Evolutionary conservation across 2,329 filamentous ascomycete genomes (phyloP).

Genomic region (Ceratocystis eucalypticola): DNA sequence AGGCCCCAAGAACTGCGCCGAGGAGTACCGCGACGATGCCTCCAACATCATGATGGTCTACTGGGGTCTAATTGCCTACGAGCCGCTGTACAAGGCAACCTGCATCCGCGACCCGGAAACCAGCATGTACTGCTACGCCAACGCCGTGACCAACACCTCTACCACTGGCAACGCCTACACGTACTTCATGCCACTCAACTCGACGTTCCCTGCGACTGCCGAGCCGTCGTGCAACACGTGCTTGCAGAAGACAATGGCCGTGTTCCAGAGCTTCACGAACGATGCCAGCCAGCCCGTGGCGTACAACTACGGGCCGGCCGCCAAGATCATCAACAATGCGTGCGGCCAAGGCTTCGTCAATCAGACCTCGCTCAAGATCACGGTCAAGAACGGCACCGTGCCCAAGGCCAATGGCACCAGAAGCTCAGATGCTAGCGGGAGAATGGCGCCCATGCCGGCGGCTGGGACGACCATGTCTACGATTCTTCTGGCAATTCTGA

Average conservation of each 20-base stretch:
- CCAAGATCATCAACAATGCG: conserved; percentile 55
- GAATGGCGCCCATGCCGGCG: neutral
- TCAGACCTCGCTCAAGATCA: conserved; percentile 30
- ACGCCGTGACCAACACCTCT: conserved; percentile 63
- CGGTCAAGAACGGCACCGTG: conserved; percentile 22
- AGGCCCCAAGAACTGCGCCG: conserved; percentile 49
- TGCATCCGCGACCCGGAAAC: conserved; percentile 59
- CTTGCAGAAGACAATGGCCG: conserved; percentile 64
- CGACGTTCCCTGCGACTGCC: conserved; percentile 50
- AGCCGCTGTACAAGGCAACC: conserved; percentile 62
- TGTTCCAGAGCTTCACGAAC: conserved; percentile 57
- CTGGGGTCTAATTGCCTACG: conserved; percentile 62
- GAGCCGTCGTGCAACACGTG: conserved; percentile 66
- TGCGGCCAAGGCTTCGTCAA: conserved; percentile 48
- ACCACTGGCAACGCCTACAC: conserved; percentile 61
- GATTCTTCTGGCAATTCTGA: neutral
- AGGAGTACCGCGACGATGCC: conserved; percentile 55
- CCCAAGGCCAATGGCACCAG: conserved; percentile 13
- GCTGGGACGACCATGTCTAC: neutral
- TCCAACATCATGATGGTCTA: conserved; percentile 61
- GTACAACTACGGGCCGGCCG: conserved; percentile 56
- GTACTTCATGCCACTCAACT: conserved; percentile 75
- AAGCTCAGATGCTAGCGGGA: neutral
- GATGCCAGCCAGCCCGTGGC: conserved; percentile 54
- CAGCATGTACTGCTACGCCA: conserved; percentile 65